phyloP scores from a whole-genome alignment of 2,329 filamentous ascomycete genomes.

The Xylaria polymorpha region DNA sequence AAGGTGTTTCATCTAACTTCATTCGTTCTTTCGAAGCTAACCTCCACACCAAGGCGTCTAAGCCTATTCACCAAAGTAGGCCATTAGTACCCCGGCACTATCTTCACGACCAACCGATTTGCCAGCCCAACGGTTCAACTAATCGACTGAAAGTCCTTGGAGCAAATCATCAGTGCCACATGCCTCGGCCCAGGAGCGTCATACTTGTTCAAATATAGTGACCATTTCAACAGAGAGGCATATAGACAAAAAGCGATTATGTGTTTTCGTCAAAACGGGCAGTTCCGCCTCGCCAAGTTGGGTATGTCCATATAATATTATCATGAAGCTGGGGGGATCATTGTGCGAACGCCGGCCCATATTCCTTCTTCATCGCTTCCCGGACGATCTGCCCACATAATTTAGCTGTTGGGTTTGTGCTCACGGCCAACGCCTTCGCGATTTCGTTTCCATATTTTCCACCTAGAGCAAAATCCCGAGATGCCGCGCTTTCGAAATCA shows the following conservation, averaged over 20 bases:
- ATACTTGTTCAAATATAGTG: neutral
- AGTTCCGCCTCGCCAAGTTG: neutral
- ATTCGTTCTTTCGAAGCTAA: conserved; percentile 7
- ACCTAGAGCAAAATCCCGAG: conserved; percentile 71
- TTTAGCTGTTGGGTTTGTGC: conserved; percentile 75
- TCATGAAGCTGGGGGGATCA: conserved; percentile 40
- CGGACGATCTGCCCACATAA: conserved; percentile 76
- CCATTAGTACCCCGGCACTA: conserved; percentile 9
- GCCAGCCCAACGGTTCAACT: neutral
- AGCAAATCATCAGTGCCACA: neutral
- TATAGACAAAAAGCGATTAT: neutral
- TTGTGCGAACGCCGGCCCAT: conserved; percentile 62
- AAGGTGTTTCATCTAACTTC: conserved; percentile 20
- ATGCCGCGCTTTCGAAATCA: conserved; percentile 71
- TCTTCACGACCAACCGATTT: conserved; percentile 6
- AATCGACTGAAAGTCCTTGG: conserved; percentile 8
- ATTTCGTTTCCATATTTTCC: conserved; percentile 74
- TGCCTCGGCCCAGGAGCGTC: neutral
- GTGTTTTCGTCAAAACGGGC: neutral
- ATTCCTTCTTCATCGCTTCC: conserved; percentile 77
- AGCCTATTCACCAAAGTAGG: conserved; percentile 19
- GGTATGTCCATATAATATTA: neutral
- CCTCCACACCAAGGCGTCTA: conserved; percentile 24
- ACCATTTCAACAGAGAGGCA: neutral
- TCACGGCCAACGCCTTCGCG: conserved; percentile 72